phyloP scores from a whole-genome alignment of 1,284 basidiomycete species.

The Irpex sp. region DNA sequence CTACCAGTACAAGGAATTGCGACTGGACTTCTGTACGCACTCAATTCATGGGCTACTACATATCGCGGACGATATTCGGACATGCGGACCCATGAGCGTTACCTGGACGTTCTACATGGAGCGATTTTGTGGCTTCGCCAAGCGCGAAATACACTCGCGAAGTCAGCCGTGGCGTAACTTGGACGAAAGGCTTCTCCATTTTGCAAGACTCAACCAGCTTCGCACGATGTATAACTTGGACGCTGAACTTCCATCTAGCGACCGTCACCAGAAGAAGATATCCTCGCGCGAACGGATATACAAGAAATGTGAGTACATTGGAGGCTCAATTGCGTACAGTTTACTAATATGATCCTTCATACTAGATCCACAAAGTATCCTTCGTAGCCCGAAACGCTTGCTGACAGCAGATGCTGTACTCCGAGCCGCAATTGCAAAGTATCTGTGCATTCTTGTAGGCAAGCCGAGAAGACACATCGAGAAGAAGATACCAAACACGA shows the following conservation, averaged over 20 bases:
- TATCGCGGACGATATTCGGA: conserved; percentile 34
- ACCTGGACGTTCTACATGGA: conserved; percentile 46
- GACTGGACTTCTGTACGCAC: conserved; percentile 36
- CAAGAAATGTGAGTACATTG: neutral
- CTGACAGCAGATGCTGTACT: neutral
- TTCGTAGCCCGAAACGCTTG: neutral
- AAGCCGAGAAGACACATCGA: neutral
- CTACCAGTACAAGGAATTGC: conserved; percentile 34
- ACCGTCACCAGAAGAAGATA: neutral
- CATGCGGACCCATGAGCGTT: conserved; percentile 41
- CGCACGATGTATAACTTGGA: conserved; percentile 12
- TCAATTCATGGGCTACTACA: conserved; percentile 44
- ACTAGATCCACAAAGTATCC: conserved; percentile 5
- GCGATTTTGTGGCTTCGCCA: conserved; percentile 38
- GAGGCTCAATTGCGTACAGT: neutral
- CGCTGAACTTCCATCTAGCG: neutral
- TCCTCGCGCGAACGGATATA: neutral
- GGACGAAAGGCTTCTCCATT: conserved; percentile 8
- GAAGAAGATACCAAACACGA: neutral
- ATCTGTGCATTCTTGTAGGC: neutral
- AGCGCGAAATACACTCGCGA: conserved; percentile 18
- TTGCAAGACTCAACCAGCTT: conserved; percentile 17
- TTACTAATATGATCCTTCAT: neutral
- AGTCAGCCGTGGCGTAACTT: conserved; percentile 20
- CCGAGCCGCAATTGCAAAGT: neutral